Evolutionary conservation across 78 protist species (phyloP), one percentile per base, ranked within the genome.

Genomic region (Emiliania huxleyi): DNA sequence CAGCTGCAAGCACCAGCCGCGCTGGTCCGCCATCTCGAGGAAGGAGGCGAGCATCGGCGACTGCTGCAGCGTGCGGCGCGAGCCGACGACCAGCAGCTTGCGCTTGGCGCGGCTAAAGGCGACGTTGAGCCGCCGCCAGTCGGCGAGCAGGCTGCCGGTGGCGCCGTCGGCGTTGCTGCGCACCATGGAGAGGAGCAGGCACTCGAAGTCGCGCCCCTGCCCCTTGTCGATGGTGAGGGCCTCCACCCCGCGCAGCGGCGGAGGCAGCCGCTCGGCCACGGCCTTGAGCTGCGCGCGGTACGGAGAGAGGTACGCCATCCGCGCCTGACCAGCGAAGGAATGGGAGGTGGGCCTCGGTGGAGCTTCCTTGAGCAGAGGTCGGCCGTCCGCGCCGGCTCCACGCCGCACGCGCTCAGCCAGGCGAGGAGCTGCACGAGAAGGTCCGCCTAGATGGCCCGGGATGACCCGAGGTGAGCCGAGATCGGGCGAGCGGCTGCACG

Each of bases 121-220:
- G 0, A 97, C 98, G 83, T 97, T 97, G 71, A 97, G 71, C 35
- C 98, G 94, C 1, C 96, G 92, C 98, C 97, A 97, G 93, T 97
- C 98, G 1, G 73, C 15, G 8, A 97, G 56, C 29, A 97, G 94
- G 8, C 83, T 93, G 69, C 98, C 98, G 35, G 95, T 81, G 46
- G 81, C n/a, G 15, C 42, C 89, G 18, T 25, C 3, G 23, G 2
- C 55, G 38, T 44, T 81, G 21, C 18, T 5, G 21, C 52, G 52
- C 56, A 44, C 89, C 19, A 81, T 21, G 25, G 89, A 44, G 89
- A 81, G 48, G 21, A 81, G 35, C 23, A 40, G 25, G 89, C 46
- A 81, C 29, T 44, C 89, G 42, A 77, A 77, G 38, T 81, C 69
- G 0, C 29, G 90, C n/a, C 62, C 90, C 71, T 85, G 90, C 71